Conservation (phyloP, 139 green algal species). For the Micractinium conductrix region DNA sequence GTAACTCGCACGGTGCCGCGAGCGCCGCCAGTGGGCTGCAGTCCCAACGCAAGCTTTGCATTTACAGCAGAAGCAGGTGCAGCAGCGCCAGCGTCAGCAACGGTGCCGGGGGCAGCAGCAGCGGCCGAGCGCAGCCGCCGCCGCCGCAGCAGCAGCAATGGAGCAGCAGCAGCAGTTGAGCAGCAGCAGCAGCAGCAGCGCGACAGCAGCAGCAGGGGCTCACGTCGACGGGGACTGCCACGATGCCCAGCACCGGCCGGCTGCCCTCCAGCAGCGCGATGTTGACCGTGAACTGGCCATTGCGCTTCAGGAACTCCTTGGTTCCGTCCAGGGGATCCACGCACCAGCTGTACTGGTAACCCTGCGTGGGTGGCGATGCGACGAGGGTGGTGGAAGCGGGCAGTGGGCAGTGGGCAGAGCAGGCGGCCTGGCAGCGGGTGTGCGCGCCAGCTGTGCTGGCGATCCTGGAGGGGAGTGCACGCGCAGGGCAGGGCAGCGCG, state of each 20-base stretch:
- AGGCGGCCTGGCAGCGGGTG: no score
- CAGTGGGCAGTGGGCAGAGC: no score
- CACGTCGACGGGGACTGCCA: slow-evolving; percentile 73
- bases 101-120: no score
- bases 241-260: slow-evolving; percentile 81
- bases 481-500: no score
- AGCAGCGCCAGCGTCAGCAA: no score
- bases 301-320: slow-evolving; percentile 94
- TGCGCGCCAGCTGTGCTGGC: no score
- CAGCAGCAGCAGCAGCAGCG: background rate
- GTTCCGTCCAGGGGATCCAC: slow-evolving; percentile 92
- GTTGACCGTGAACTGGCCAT: slow-evolving; percentile 92
- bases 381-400: background rate
- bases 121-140: no score
- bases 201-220: background rate
- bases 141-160: no score
- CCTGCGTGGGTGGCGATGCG: slow-evolving; percentile 20
- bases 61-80: background rate
- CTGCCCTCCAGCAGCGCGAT: slow-evolving; percentile 76
- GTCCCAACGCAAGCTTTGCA: no score
- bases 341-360: slow-evolving; percentile 80
- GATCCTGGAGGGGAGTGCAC: no score
- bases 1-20: no score
- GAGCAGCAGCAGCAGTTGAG: background rate
- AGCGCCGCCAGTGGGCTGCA: no score